A percentile compares a stretch with the other conserved stretches of the same genome.
These are phyloP conservation scores for Saccharomycopsis oosterbeekiorum DNA, from an alignment of 805 yeast genomes.

Conservation along the genomic window DNA sequence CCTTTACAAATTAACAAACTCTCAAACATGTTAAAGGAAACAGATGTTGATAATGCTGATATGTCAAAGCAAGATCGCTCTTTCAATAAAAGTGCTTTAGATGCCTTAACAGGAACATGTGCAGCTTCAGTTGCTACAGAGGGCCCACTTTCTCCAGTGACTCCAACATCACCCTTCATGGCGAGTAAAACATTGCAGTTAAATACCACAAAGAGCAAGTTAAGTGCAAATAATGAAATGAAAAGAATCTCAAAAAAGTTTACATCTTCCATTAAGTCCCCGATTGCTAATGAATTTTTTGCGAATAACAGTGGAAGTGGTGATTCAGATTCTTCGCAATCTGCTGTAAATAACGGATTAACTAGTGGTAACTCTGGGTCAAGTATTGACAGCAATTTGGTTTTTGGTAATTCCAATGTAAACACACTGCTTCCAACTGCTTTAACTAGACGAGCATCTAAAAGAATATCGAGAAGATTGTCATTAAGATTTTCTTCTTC, in stretches of 20 bases:
- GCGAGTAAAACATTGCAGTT: background rate
- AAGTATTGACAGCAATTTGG: background rate
- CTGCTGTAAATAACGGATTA: background rate
- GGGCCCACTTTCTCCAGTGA: conserved; percentile 16
- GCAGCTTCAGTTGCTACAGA: background rate
- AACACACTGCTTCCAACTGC: background rate
- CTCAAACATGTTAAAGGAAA: background rate
- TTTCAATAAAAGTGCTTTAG: conserved; percentile 11
- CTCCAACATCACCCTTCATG: conserved; percentile 17
- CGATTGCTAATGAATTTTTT: background rate
- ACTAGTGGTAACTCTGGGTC: conserved; percentile 2
- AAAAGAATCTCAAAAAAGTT: conserved; percentile 15
- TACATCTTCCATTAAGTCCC: conserved; percentile 1
- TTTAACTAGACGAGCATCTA: conserved; percentile 9
- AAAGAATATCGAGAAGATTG: conserved; percentile 13
- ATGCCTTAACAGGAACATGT: conserved; percentile 9
- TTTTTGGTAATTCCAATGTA: background rate
- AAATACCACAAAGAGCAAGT: background rate
- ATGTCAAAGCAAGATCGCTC: background rate
- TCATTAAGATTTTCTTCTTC: conserved; percentile 15
- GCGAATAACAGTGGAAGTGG: background rate
- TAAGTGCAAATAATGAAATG: conserved; percentile 2
- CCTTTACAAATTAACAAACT: background rate
- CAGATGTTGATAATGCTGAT: background rate
- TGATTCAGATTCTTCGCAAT: background rate